Base-by-base conservation (phyloP, 139 green algal species). In the Diplosphaera chodatii region DNA sequence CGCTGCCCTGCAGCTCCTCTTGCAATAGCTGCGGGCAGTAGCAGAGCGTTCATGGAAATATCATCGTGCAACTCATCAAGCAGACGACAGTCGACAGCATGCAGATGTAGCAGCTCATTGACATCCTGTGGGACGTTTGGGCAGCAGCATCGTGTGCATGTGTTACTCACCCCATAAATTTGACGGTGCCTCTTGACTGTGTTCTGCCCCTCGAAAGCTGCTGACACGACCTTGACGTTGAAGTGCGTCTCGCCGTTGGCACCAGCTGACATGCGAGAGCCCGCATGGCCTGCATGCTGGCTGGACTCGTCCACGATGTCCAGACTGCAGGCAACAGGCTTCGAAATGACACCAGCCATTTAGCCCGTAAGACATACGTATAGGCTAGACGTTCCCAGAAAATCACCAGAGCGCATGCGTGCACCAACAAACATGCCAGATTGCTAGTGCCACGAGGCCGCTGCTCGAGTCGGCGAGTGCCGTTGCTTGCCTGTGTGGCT, bases 231-330 rank as follows among this genome's bases (percentile, higher is more conserved):
- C 32, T 62, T 64, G 15, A 93, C 59, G 1, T 33, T 33, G 29
- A 93, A 86, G 66, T 92, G 83, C 23, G 85, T 92, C 67, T 89
- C 84, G 29, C 79, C 78, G 32, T 59, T 74, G 32, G 56, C 63
- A 25, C 37, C 21, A 18, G 70, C 71, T 21, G 32, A 69, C 34
- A 69, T 63, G 31, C 40, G 27, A 32, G 69, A 68, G 59, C 67
- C 79, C 29, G 32, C 77, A 67, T 92, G 86, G 3, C 82, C 81
- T 29, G 86, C 81, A 72, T 92, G 84, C 75, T 86, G 74, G 33
- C 32, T 48, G 22, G 78, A 87, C 33, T 92, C 77, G 69, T 93
- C 82, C 23, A 68, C 33, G 2, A 93, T 78, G 2, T 83, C 68
- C 32, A 91, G 63, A 48, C 64, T 80, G 71, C 48, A 41, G 29